A percentile compares a stretch with the other conserved stretches of the same genome.
Conservation (phyloP, 371 early-diverging fungal genomes). For the Apophysomyces sp. region DNA sequence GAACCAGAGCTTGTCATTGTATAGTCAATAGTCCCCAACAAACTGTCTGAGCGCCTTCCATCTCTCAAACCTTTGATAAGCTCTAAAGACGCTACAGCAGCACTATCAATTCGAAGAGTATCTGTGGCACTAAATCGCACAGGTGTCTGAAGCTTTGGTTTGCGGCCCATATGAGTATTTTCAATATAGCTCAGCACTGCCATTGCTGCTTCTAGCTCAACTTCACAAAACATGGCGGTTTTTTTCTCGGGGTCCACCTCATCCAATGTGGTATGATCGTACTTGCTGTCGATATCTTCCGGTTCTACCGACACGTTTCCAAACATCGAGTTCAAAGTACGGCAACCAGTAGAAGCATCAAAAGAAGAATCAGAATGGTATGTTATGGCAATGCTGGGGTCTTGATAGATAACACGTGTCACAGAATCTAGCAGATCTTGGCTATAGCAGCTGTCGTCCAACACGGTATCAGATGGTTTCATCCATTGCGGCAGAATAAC, state of each 20-base stretch:
- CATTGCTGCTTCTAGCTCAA: slow-evolving; percentile 50
- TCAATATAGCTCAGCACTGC: slow-evolving; percentile 57
- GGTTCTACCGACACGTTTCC: background rate
- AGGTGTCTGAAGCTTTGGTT: slow-evolving; percentile 50
- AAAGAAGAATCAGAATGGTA: slow-evolving; percentile 21
- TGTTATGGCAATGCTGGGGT: slow-evolving; percentile 23
- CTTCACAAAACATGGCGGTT: slow-evolving; percentile 23
- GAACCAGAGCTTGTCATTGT: slow-evolving; percentile 84
- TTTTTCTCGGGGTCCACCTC: background rate
- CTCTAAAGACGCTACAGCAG: slow-evolving; percentile 61
- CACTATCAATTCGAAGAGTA: slow-evolving; percentile 60
- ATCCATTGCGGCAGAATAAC: slow-evolving; percentile 59
- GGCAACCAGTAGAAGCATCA: slow-evolving; percentile 10
- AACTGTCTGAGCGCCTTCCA: slow-evolving; percentile 54
- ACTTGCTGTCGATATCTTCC: background rate
- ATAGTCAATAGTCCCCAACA: slow-evolving; percentile 67
- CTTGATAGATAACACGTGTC: slow-evolving; percentile 10
- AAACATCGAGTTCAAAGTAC: slow-evolving; percentile 10
- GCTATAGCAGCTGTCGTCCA: slow-evolving; percentile 14
- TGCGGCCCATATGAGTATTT: slow-evolving; percentile 49
- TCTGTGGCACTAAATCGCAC: slow-evolving; percentile 40
- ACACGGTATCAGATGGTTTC: slow-evolving; percentile 6
- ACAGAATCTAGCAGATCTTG: slow-evolving; percentile 17
- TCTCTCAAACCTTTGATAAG: slow-evolving; percentile 50
- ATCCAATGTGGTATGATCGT: background rate